Evolutionary conservation across 2,329 filamentous ascomycete species (phyloP), one percentile per base, ranked within the genome.

Genomic region (Xylaria hypoxylon): DNA sequence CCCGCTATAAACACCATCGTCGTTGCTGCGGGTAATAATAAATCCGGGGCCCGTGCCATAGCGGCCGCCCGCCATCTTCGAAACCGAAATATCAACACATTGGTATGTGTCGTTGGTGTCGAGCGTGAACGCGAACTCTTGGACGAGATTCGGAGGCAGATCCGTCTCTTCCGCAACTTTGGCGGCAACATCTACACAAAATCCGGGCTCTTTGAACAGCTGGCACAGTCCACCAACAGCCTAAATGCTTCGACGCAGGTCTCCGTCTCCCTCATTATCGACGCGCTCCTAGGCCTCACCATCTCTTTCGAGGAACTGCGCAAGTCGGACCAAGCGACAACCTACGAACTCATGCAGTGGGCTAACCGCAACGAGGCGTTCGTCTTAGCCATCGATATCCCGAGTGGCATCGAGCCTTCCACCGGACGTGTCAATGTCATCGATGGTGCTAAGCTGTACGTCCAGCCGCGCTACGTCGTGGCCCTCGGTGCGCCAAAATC

Each of bases 21-120:
- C 24, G 88, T 98, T 6, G 84, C 98, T n/a, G 94, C 93, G 0
- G 95, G 96, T n/a, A 98, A 97, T 78, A 95, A 97, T 79, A 93
- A 93, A 71, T 94, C 91, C 0, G 94, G 95, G 44, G 90, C 92
- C 42, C 87, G 95, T 65, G 93, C 94, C 2, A 85, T 98, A 59
- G 92, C 93, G 15, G 94, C 94, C 3, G 94, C 91, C 31, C 89
- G 96, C 4, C 94, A 98, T 77, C 86, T 98, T 8, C 89, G 92
- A 58, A 95, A 94, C 75, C 92, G 94, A 70, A 92, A 92, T 22
- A 83, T 93, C 61, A 90, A 93, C 62, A 89, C 97, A 42, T 87
- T 96, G 51, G 85, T 97, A 6, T 96, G 93, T 67, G 85, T 98
- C 7, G 89, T 97, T 3, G 93, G 94, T 0, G 89, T 95, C 65